Percentiles rank a stretch among this genome's conserved stretches.
These are phyloP conservation scores for Mariannaea elegans DNA, from an alignment of 2,329 filamentous ascomycete species.

Conservation along the genomic window DNA sequence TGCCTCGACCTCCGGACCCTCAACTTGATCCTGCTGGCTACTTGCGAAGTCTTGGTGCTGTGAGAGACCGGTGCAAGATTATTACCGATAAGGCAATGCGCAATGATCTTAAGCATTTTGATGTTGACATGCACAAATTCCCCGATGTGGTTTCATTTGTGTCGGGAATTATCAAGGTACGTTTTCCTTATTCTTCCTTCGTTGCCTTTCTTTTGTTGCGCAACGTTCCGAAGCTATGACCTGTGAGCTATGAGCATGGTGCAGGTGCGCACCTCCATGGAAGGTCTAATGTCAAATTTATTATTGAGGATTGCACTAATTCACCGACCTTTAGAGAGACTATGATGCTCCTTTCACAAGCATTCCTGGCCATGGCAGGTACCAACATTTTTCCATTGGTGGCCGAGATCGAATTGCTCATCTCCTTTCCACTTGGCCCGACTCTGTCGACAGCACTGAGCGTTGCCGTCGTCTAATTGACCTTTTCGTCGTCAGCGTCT, in stretches of 20 bases:
- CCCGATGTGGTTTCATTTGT: constrained; percentile 85
- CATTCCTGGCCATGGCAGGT: constrained; percentile 88
- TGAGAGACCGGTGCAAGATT: constrained; percentile 80
- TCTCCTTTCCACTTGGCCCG: constrained; percentile 74
- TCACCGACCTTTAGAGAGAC: constrained; percentile 53
- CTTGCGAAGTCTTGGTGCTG: constrained; percentile 86
- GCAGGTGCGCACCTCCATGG: no score
- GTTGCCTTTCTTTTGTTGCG: neutral
- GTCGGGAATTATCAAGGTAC: constrained; percentile 92
- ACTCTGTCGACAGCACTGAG: constrained; percentile 75
- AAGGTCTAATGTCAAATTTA: neutral
- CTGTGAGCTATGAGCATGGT: neutral
- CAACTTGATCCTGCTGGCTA: constrained; percentile 89
- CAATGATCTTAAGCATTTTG: constrained; percentile 85
- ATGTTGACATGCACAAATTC: constrained; percentile 88
- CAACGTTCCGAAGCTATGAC: neutral
- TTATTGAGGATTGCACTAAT: constrained; percentile 16
- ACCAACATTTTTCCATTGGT: constrained; percentile 87
- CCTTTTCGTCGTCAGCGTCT: constrained; percentile 80
- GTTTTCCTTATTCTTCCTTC: constrained; percentile 32
- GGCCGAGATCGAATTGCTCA: constrained; percentile 77
- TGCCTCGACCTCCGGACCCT: constrained; percentile 88
- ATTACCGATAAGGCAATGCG: constrained; percentile 79
- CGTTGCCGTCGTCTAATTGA: constrained; percentile 79
- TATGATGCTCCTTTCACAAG: constrained; percentile 63